A percentile compares a stretch with the other conserved stretches of the same genome.
These are phyloP conservation scores for Adiantum capillusveneris DNA, from an alignment of 75 land plant species.

Conservation along the genomic window DNA sequence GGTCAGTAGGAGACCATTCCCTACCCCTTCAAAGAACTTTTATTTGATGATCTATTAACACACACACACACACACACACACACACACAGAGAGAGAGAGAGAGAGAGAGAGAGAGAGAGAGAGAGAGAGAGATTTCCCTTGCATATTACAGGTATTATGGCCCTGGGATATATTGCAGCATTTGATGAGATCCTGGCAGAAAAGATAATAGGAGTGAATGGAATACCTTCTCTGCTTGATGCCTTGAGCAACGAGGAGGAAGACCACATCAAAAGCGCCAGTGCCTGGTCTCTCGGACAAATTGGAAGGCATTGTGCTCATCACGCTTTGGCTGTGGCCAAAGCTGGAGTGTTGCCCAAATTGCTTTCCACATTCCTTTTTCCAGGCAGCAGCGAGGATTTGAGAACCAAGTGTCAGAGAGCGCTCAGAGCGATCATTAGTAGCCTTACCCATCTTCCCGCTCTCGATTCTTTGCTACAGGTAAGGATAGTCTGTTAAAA, in stretches of 20 bases:
- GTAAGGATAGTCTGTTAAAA: too few species aligned
- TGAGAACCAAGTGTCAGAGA: conserved; percentile 19
- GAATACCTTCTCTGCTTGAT: conserved; percentile 13
- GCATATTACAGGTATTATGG: conserved; percentile 30
- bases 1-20: too few species aligned
- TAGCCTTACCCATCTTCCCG: conserved; percentile 15
- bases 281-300: conserved; percentile 33
- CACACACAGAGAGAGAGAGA: too few species aligned
- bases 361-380: conserved; percentile 10
- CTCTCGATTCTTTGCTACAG: conserved; percentile 25
- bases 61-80: too few species aligned
- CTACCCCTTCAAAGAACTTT: too few species aligned
- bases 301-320: conserved; percentile 21
- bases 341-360: conserved; percentile 19
- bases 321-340: conserved; percentile 25
- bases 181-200: conserved; percentile 14
- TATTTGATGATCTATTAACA: too few species aligned
- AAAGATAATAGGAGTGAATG: conserved; percentile 14
- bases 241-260: conserved; percentile 21
- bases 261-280: conserved; percentile 29
- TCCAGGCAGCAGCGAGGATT: conserved; percentile 23
- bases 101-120: too few species aligned
- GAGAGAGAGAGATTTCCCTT: too few species aligned
- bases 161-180: conserved; percentile 25
- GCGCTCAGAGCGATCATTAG: conserved; percentile 10